Percentiles rank a stretch among this genome's conserved stretches.
These are phyloP conservation scores for Rhizomucor pusillus DNA, from an alignment of 371 early-diverging fungal species.

Conservation along the genomic window DNA sequence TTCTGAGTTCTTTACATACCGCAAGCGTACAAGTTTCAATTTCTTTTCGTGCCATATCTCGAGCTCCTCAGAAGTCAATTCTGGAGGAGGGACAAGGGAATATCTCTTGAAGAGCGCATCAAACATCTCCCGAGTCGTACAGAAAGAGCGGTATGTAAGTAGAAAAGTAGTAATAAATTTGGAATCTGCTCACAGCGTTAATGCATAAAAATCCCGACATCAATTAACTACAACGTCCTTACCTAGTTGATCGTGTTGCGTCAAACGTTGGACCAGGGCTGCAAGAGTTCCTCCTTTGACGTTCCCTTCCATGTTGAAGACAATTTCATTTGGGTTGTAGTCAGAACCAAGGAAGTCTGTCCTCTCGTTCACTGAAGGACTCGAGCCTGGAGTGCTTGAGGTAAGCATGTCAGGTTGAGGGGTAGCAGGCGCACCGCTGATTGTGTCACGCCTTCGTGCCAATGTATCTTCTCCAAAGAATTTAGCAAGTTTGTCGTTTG, in stretches of 20 bases:
- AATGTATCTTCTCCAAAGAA: slow-evolving; percentile 69
- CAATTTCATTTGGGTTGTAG: slow-evolving; percentile 66
- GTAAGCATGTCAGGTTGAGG: slow-evolving; percentile 1
- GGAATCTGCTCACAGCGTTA: slow-evolving; percentile 47
- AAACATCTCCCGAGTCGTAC: slow-evolving; percentile 73
- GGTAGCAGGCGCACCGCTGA: slow-evolving; percentile 10
- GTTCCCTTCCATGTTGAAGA: slow-evolving; percentile 81
- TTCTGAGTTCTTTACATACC: slow-evolving; percentile 25
- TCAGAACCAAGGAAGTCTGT: slow-evolving; percentile 75
- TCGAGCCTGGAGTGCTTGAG: not conserved
- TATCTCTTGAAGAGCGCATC: slow-evolving; percentile 70
- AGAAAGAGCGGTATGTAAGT: slow-evolving; percentile 88
- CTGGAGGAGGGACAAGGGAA: slow-evolving; percentile 68
- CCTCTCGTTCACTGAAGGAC: slow-evolving; percentile 16
- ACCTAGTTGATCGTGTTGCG: slow-evolving; percentile 80
- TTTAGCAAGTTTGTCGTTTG: slow-evolving; percentile 54
- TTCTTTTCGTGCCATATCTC: slow-evolving; percentile 86
- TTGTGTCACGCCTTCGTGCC: slow-evolving; percentile 32
- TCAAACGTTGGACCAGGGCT: slow-evolving; percentile 84
- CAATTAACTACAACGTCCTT: slow-evolving; percentile 7
- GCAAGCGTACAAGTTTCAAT: slow-evolving; percentile 78
- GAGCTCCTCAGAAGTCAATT: slow-evolving; percentile 63
- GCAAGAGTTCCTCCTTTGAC: slow-evolving; percentile 88
- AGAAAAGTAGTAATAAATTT: slow-evolving; percentile 83
- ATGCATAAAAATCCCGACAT: too few species aligned